phyloP scores from a whole-genome alignment of 495 filamentous ascomycete species.

The Xylaria acuta region DNA sequence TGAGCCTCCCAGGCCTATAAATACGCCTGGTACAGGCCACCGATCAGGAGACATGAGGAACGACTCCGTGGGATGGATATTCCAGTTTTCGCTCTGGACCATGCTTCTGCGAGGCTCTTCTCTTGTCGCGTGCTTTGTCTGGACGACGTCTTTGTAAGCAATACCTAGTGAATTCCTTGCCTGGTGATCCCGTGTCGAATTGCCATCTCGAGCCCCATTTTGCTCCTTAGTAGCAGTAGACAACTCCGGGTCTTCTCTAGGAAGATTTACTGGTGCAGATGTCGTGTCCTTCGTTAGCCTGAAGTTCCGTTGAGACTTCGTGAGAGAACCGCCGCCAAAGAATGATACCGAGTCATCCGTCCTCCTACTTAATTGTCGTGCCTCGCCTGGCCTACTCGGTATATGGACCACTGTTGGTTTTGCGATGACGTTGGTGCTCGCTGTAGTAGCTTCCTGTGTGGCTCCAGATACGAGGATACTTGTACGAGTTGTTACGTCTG shows the following conservation, averaged over 20 bases:
- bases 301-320: slow-evolving; percentile 33
- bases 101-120: neutral
- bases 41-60: slow-evolving; percentile 31
- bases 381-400: slow-evolving; percentile 39
- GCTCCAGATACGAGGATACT: slow-evolving; percentile 40
- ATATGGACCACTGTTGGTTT: slow-evolving; percentile 43
- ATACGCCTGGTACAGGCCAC: slow-evolving; percentile 31
- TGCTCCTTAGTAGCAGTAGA: slow-evolving; percentile 19
- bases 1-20: slow-evolving; percentile 32
- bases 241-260: slow-evolving; percentile 19
- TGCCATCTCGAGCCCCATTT: slow-evolving; percentile 15
- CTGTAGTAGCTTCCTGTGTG: slow-evolving; percentile 36
- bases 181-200: slow-evolving; percentile 32
- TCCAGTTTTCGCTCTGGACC: slow-evolving; percentile 32
- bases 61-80: slow-evolving; percentile 21
- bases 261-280: neutral
- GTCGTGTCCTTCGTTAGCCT: slow-evolving; percentile 22
- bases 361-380: slow-evolving; percentile 35
- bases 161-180: slow-evolving; percentile 42
- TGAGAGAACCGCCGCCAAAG: slow-evolving; percentile 33
- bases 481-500: slow-evolving; percentile 35
- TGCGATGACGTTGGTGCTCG: slow-evolving; percentile 37
- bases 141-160: slow-evolving; percentile 40
- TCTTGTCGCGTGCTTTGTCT: slow-evolving; percentile 9
- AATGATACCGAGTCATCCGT: slow-evolving; percentile 29